phyloP scores from a whole-genome alignment of 2,329 filamentous ascomycete genomes.

The Achaetomium macrosporum region DNA sequence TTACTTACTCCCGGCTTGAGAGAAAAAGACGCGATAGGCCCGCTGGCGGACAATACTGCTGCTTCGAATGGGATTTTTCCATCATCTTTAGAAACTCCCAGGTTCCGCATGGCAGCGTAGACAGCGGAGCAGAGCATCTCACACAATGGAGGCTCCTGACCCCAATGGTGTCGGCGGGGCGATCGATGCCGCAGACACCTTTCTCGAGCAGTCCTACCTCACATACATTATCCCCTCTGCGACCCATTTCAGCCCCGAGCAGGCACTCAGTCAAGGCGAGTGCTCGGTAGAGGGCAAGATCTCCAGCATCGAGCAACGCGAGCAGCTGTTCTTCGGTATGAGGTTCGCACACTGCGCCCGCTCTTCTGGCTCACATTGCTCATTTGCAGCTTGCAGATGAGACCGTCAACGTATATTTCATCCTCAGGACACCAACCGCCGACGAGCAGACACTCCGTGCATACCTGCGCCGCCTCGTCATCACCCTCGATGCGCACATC shows the following conservation, averaged over 20 bases:
- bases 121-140: not conserved
- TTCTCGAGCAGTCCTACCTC: constrained; percentile 54
- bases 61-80: too few relatives aligned
- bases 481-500: constrained; percentile 62
- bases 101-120: too few relatives aligned
- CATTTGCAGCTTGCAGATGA: constrained; percentile 60
- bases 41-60: too few relatives aligned
- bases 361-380: constrained; percentile 38
- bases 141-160: constrained; percentile 18
- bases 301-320: constrained; percentile 55
- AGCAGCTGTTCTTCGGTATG: constrained; percentile 68
- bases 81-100: too few relatives aligned
- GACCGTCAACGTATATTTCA: constrained; percentile 60
- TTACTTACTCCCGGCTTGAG: too few relatives aligned
- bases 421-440: constrained; percentile 58
- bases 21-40: too few relatives aligned
- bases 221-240: constrained; percentile 55
- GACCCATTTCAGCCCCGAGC: constrained; percentile 50
- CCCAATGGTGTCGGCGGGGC: constrained; percentile 24
- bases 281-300: constrained; percentile 43
- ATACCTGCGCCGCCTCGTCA: constrained; percentile 56
- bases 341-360: constrained; percentile 26
- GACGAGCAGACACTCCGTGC: constrained; percentile 52
- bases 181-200: constrained; percentile 34
- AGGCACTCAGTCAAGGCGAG: constrained; percentile 40